Evolutionary conservation across 1,284 basidiomycete species (phyloP).

Genomic region (Tilletia setariae): DNA sequence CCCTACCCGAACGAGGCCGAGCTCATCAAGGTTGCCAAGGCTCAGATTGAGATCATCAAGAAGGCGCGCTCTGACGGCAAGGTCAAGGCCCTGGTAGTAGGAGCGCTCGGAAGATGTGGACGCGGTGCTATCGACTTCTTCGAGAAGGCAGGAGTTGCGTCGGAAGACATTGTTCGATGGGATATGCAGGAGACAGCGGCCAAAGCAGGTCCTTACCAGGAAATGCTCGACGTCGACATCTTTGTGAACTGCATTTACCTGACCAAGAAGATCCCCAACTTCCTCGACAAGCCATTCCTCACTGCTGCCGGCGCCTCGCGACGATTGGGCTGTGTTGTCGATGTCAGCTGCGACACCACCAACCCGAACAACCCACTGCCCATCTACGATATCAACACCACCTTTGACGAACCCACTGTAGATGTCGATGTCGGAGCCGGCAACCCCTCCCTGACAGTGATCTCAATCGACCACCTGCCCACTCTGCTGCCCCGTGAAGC

Average conservation of each 20-base stretch:
- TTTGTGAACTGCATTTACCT: constrained; percentile 99
- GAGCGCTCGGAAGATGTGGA: constrained; percentile 91
- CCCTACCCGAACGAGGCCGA: constrained; percentile 65
- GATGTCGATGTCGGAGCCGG: constrained; percentile 60
- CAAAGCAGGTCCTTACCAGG: constrained; percentile 92
- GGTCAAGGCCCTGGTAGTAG: constrained; percentile 87
- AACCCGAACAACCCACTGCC: constrained; percentile 99
- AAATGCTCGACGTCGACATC: constrained; percentile 91
- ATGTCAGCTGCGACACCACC: constrained; percentile 98
- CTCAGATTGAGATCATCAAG: constrained; percentile 61
- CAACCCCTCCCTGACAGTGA: constrained; percentile 66
- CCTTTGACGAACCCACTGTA: constrained; percentile 89
- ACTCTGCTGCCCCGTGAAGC: constrained; percentile 93
- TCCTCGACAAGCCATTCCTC: constrained; percentile 75
- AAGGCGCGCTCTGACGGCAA: constrained; percentile 63
- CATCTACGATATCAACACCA: constrained; percentile 92
- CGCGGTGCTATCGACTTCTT: constrained; percentile 94
- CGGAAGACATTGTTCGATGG: constrained; percentile 92
- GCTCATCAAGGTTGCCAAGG: constrained; percentile 57
- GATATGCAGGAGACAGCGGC: constrained; percentile 87
- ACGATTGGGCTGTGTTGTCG: constrained; percentile 79
- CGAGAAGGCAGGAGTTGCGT: constrained; percentile 76
- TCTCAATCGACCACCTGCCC: constrained; percentile 97
- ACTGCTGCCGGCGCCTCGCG: constrained; percentile 68
- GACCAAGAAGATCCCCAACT: constrained; percentile 79